Base-by-base conservation (phyloP, 495 filamentous ascomycete genomes). In the Tuber melanosporum region DNA sequence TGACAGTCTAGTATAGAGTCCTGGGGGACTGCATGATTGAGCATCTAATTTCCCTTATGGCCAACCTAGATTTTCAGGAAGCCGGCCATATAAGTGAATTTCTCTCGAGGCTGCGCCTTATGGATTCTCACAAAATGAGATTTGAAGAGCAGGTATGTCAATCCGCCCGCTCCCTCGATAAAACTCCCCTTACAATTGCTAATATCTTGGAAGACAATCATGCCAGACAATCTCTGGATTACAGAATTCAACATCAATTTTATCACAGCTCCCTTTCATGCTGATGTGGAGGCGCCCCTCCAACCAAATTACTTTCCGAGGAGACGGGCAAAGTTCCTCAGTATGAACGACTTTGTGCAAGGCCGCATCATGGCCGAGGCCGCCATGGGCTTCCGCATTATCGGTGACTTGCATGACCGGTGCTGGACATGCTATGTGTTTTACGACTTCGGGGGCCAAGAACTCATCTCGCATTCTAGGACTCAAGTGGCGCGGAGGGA, bases 191-290 rank as follows among this genome's bases (percentile, higher is more conserved):
- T 57, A 57, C 26, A 57, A 22, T n/a, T 22, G 22, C n/a, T 57
- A 12, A 57, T 1, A 57, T 26, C n/a, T 57, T 26, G 6, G 22
- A 57, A 71, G 70, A 71, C 70, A 41, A 45, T 45, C 43, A 26
- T 71, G 26, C 70, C 70, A 41, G 70, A 71, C 70, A 41, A 71
- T 71, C 39, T 71, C 22, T 71, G 70, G 70, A 45, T 71, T 10
- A 45, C 43, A 45, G 70, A 71, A 45, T 71, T 71, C 43, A 71
- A 41, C 19, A 36, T 71, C 32, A 71, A 71, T 45, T 71, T 71
- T 32, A 45, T 71, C n/a, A 45, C 70, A 22, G 70, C 26, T 32
- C 43, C 70, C 41, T 12, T 12, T n/a, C 26, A 22, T 8, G 14
- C 9, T 22, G n/a, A 71, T 17, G 22, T 41, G 43, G 70, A 41